Conservation (phyloP, 108 stramenopile species). For the Fistulifera pelliculosa region DNA sequence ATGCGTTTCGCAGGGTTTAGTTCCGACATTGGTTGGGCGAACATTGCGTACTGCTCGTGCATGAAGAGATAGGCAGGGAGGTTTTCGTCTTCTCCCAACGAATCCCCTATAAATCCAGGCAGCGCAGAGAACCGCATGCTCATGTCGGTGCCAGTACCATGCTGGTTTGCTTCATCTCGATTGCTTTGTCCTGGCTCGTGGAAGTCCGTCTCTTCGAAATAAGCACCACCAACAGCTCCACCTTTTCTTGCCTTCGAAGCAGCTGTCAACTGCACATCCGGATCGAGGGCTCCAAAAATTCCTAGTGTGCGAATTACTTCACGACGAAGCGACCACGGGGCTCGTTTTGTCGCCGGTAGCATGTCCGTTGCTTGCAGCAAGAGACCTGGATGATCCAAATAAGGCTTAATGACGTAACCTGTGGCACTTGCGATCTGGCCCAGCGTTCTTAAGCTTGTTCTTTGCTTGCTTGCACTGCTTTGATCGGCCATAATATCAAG, state of each 20-base stretch:
- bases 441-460: slow-evolving; percentile 81
- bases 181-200: slow-evolving; percentile 6
- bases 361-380: slow-evolving; percentile 74
- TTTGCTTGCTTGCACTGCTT: slow-evolving; percentile 75
- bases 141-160: background rate
- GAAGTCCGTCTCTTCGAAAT: slow-evolving; percentile 55
- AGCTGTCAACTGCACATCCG: slow-evolving; percentile 60
- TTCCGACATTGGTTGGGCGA: slow-evolving; percentile 68
- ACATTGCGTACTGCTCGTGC: slow-evolving; percentile 88
- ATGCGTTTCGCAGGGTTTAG: slow-evolving; percentile 50
- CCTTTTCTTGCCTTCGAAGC: slow-evolving; percentile 60
- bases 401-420: slow-evolving; percentile 86
- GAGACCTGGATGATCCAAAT: slow-evolving; percentile 86
- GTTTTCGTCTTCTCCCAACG: slow-evolving; percentile 40
- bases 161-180: slow-evolving; percentile 12
- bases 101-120: background rate
- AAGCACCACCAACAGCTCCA: slow-evolving; percentile 75
- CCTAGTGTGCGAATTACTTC: slow-evolving; percentile 92
- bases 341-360: slow-evolving; percentile 63
- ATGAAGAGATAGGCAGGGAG: slow-evolving; percentile 76
- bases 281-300: slow-evolving; percentile 92
- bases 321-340: slow-evolving; percentile 82
- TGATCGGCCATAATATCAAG: slow-evolving; percentile 85
- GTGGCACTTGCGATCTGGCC: slow-evolving; percentile 88
- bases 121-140: background rate